Percentiles rank a stretch among this genome's conserved stretches.
These are phyloP conservation scores for Vitis rotundifolia DNA, from an alignment of 164 flowering plant genomes.

Conservation along the genomic window DNA sequence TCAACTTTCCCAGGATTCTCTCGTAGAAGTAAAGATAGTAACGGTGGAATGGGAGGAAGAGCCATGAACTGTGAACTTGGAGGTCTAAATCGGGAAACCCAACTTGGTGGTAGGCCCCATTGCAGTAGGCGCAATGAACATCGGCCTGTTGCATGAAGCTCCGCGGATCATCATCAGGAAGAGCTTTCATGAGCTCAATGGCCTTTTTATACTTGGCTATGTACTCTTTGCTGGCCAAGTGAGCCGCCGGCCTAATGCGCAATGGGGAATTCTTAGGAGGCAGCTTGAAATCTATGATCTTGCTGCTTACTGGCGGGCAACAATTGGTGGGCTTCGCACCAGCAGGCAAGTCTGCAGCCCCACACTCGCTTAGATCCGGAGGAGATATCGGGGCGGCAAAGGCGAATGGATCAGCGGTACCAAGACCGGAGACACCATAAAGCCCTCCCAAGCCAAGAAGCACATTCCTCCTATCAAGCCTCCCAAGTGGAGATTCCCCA, in stretches of 20 bases:
- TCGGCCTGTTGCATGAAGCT: slow-evolving; percentile 62
- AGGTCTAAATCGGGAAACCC: slow-evolving; percentile 46
- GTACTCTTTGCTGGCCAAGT: slow-evolving; percentile 38
- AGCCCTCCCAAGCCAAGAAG: slow-evolving; percentile 57
- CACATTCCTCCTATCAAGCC: slow-evolving; percentile 45
- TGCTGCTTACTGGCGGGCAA: slow-evolving; percentile 53
- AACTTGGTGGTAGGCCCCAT: slow-evolving; percentile 49
- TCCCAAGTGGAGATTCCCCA: neutral
- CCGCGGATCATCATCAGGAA: slow-evolving; percentile 53
- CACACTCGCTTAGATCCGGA: slow-evolving; percentile 35
- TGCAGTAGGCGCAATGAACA: slow-evolving; percentile 73
- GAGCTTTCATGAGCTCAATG: slow-evolving; percentile 48
- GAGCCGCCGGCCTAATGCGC: slow-evolving; percentile 64
- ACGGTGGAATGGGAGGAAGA: slow-evolving; percentile 65
- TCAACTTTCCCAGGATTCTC: slow-evolving; percentile 51
- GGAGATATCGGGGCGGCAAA: slow-evolving; percentile 29
- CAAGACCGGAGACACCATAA: slow-evolving; percentile 29
- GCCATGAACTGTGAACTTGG: slow-evolving; percentile 66
- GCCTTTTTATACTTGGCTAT: slow-evolving; percentile 54
- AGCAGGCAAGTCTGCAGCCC: slow-evolving; percentile 29
- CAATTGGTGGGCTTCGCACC: slow-evolving; percentile 32
- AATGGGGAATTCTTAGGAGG: slow-evolving; percentile 31
- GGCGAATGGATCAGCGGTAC: slow-evolving; percentile 18
- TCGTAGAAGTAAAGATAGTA: slow-evolving; percentile 50
- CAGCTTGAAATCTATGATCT: slow-evolving; percentile 44